Conservation (phyloP, 306 rosid species). For the Comarum palustre region DNA sequence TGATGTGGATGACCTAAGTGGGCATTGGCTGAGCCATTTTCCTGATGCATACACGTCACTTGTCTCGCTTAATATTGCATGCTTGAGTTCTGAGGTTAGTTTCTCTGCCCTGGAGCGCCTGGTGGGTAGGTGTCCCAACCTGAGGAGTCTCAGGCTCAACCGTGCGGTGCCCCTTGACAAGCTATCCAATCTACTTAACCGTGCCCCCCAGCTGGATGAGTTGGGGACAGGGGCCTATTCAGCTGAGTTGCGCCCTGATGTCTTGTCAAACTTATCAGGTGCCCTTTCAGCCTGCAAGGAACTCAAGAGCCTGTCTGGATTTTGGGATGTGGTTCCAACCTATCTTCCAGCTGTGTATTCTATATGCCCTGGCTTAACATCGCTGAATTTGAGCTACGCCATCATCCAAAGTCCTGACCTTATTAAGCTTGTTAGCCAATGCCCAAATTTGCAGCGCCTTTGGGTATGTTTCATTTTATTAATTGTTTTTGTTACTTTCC, state of each 20-base stretch:
- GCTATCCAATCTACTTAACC: slow-evolving; percentile 57
- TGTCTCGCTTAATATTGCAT: slow-evolving; percentile 83
- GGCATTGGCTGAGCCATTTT: slow-evolving; percentile 92
- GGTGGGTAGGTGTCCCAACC: slow-evolving; percentile 69
- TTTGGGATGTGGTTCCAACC: slow-evolving; percentile 83
- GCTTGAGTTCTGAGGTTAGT: slow-evolving; percentile 76
- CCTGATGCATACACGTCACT: slow-evolving; percentile 82
- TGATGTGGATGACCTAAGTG: slow-evolving; percentile 80
- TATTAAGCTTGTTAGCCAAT: slow-evolving; percentile 67
- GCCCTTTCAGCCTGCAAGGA: slow-evolving; percentile 58
- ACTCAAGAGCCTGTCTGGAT: slow-evolving; percentile 69
- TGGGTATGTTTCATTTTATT: slow-evolving; percentile 53
- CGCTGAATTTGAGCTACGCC: slow-evolving; percentile 78
- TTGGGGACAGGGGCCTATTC: slow-evolving; percentile 77
- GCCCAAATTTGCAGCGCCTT: slow-evolving; percentile 67
- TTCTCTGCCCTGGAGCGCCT: slow-evolving; percentile 77
- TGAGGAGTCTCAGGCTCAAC: slow-evolving; percentile 79
- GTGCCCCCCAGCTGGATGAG: slow-evolving; percentile 73
- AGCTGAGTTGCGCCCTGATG: slow-evolving; percentile 62
- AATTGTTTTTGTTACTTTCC: neutral
- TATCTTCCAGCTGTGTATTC: slow-evolving; percentile 72
- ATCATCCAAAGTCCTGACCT: slow-evolving; percentile 63
- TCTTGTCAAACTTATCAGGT: slow-evolving; percentile 47
- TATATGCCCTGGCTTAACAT: slow-evolving; percentile 57
- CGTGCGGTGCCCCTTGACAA: slow-evolving; percentile 76